Percentiles rank a stretch among this genome's conserved stretches.
phyloP scores from a whole-genome alignment of 305 asterid genomes.

The Fraxinus sp. region DNA sequence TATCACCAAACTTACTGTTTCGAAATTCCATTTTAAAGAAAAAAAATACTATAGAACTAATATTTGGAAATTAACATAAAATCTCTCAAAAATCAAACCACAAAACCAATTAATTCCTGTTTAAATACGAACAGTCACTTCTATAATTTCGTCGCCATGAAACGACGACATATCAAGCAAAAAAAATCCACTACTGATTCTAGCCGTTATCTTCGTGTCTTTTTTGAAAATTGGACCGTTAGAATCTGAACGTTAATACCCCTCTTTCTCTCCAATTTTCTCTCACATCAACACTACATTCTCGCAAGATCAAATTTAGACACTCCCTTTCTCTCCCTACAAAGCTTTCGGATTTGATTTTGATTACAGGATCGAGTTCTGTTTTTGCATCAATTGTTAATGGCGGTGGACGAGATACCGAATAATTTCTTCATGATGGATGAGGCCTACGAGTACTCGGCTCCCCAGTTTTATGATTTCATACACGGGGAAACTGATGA shows the following conservation, averaged over 20 bases:
- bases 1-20: background rate
- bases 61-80: background rate
- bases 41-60: background rate
- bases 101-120: background rate
- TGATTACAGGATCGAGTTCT: background rate
- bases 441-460: conserved; percentile 69
- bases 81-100: background rate
- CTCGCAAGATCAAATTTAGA: conserved; percentile 25
- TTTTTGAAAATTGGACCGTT: conserved; percentile 72
- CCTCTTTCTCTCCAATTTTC: conserved; percentile 18
- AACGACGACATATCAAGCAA: conserved; percentile 26
- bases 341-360: background rate
- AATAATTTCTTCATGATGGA: conserved; percentile 43
- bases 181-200: background rate
- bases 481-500: conserved; percentile 54
- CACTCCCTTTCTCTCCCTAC: background rate
- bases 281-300: conserved; percentile 12
- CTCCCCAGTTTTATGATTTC: conserved; percentile 70
- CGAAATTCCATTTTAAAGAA: background rate
- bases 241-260: conserved; percentile 50
- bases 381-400: conserved; percentile 11
- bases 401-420: conserved; percentile 49
- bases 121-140: background rate
- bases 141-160: background rate
- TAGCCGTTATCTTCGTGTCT: conserved; percentile 62